Evolutionary conservation across 2,329 filamentous ascomycete genomes (phyloP).

Genomic region (Alternaria burnsii): DNA sequence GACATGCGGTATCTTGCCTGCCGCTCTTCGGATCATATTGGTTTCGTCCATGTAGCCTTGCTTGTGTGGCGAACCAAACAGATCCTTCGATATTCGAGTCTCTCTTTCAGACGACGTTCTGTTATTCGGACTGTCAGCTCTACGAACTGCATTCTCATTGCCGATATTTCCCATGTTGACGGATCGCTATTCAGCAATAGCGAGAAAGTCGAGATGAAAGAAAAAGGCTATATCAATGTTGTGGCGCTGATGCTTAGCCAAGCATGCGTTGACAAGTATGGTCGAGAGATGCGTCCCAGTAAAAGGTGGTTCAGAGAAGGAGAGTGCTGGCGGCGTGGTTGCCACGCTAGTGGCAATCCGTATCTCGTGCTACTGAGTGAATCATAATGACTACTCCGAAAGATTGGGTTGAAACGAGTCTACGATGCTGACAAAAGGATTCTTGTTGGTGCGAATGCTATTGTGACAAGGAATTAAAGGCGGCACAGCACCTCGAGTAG

Average conservation of each 20-base stretch:
- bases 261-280: neutral
- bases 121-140: slow-evolving; percentile 38
- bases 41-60: slow-evolving; percentile 28
- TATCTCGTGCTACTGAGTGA: neutral
- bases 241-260: neutral
- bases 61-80: slow-evolving; percentile 42
- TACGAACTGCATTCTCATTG: slow-evolving; percentile 38
- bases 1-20: slow-evolving; percentile 61
- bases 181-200: neutral
- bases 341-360: slow-evolving; percentile 1
- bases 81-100: slow-evolving; percentile 47
- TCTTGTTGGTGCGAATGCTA: neutral
- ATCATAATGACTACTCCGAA: neutral
- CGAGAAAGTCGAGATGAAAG: neutral
- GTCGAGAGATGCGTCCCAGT: neutral
- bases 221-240: neutral
- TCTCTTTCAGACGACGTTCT: slow-evolving; percentile 26
- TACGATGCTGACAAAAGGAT: neutral
- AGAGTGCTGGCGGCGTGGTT: neutral
- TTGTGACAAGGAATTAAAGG: neutral
- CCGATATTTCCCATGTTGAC: slow-evolving; percentile 31
- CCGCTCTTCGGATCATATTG: slow-evolving; percentile 42
- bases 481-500: neutral
- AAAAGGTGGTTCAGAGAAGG: neutral
- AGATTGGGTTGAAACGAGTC: neutral